Percentiles rank a stretch among this genome's conserved stretches.
These are phyloP conservation scores for Podospora comata DNA, from an alignment of 495 filamentous ascomycete species.

Conservation along the genomic window DNA sequence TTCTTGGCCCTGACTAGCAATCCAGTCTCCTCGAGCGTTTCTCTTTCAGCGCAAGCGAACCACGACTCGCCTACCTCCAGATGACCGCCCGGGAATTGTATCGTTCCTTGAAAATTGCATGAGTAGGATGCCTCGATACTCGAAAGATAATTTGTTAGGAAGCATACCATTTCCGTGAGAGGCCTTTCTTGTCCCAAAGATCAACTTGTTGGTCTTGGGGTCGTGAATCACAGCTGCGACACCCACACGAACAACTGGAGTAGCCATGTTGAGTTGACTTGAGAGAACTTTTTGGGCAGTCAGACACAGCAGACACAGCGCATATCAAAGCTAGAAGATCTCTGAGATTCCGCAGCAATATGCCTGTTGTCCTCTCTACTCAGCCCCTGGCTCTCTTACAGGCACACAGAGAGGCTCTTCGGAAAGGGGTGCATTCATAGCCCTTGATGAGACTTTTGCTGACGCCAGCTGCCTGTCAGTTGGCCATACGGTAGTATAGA, in stretches of 20 bases:
- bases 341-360: no score
- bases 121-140: neutral
- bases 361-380: no score
- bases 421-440: no score
- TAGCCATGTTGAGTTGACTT: constrained; percentile 13
- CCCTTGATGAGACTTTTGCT: no score
- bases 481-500: no score
- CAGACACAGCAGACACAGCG: neutral
- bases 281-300: neutral
- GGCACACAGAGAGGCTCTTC: no score
- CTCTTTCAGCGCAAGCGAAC: constrained; percentile 58
- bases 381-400: no score
- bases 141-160: neutral
- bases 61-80: constrained; percentile 62
- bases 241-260: constrained; percentile 34
- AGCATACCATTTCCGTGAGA: constrained; percentile 31
- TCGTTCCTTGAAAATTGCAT: constrained; percentile 43
- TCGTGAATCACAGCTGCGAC: constrained; percentile 41
- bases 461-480: no score
- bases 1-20: constrained; percentile 47
- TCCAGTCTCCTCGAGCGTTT: constrained; percentile 65
- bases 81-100: constrained; percentile 66
- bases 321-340: no score
- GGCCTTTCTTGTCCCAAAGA: constrained; percentile 42
- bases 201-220: constrained; percentile 29